Evolutionary conservation across 345 rosid species (phyloP), one percentile per base, ranked within the genome.

Genomic region (Lenwebbia sp.): DNA sequence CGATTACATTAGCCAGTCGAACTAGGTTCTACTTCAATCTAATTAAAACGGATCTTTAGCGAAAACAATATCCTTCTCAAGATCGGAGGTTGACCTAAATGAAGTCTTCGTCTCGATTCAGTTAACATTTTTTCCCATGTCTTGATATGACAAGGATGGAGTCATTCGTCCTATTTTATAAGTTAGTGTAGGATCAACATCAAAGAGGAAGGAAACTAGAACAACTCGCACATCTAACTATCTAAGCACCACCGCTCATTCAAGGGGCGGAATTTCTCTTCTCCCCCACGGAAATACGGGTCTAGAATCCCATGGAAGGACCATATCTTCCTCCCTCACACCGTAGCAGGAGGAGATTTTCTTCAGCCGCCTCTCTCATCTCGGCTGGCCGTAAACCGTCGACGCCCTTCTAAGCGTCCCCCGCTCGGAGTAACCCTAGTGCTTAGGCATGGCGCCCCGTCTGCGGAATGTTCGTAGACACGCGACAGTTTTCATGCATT

Each of bases 1-100:
- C 9, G 0, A 33, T 33, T 17, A 33, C 25, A 9, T 10, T 0
- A 17, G 47, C 3, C 3, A 17, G 25, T 33, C 14, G 44, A 33
- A 19, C 47, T 0, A 13, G 4, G 13, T 33, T 65, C 25, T 33
- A 37, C 37, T 65, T 65, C 78, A 19, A 65, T 65, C 44, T 33
- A 33, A 33, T 65, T 33, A 9, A 19, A 17, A 15, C 15, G 41
- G 41, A 62, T 30, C 3, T 62, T 30, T 7, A 62, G 10, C 11
- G 40, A 33, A 33, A 62, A 30, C 13, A 33, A 4, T 65, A 33
- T 40, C 47, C 78, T 17, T 33, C 44, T 65, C 25, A 4, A 65
- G 13, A 33, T 65, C 13, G 25, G 3, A 33, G 25, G 25, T 65
- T 65, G 44, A 33, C 76, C 6, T 65, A 33, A 65, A 33, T 8